phyloP scores from a whole-genome alignment of 768 basidiomycete genomes.

The Termitomyces sp. region DNA sequence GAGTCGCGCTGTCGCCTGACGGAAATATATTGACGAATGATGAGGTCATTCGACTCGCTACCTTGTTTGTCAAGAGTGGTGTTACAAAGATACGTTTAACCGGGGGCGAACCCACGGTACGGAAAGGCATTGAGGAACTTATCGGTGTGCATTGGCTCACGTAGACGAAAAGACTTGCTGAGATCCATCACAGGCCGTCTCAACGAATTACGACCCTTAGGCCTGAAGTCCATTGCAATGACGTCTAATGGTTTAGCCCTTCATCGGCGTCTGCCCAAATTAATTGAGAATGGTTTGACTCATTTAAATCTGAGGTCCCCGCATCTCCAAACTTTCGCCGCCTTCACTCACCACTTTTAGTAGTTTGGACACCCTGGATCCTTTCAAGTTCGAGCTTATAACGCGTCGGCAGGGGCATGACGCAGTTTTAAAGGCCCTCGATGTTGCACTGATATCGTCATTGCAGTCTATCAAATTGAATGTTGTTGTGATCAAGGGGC shows the following conservation, averaged over 20 bases:
- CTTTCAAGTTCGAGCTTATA: slow-evolving; percentile 85
- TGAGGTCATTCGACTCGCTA: slow-evolving; percentile 70
- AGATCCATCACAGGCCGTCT: slow-evolving; percentile 45
- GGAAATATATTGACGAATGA: slow-evolving; percentile 69
- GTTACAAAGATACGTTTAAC: slow-evolving; percentile 87
- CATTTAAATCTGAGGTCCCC: slow-evolving; percentile 65
- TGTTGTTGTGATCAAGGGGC: slow-evolving; percentile 74
- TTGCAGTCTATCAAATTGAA: slow-evolving; percentile 75
- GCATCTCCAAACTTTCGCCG: background rate
- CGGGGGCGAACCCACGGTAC: slow-evolving; percentile 84
- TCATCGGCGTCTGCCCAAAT: slow-evolving; percentile 63
- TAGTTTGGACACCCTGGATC: slow-evolving; percentile 83
- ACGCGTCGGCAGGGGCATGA: slow-evolving; percentile 76
- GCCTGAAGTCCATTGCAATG: slow-evolving; percentile 78
- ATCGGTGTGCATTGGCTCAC: slow-evolving; percentile 43
- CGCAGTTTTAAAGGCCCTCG: slow-evolving; percentile 66
- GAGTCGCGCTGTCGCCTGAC: slow-evolving; percentile 69
- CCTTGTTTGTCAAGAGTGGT: slow-evolving; percentile 76
- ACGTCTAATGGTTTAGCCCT: slow-evolving; percentile 81
- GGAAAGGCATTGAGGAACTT: slow-evolving; percentile 70
- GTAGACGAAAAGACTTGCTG: background rate
- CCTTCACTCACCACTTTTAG: background rate
- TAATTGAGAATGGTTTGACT: slow-evolving; percentile 71
- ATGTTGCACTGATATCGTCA: slow-evolving; percentile 53
- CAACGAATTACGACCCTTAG: slow-evolving; percentile 54